Percentiles rank a stretch among this genome's conserved stretches.
Evolutionary conservation across 2,329 filamentous ascomycete species (phyloP).

Genomic region (Myriosclerotinia curreyana): DNA sequence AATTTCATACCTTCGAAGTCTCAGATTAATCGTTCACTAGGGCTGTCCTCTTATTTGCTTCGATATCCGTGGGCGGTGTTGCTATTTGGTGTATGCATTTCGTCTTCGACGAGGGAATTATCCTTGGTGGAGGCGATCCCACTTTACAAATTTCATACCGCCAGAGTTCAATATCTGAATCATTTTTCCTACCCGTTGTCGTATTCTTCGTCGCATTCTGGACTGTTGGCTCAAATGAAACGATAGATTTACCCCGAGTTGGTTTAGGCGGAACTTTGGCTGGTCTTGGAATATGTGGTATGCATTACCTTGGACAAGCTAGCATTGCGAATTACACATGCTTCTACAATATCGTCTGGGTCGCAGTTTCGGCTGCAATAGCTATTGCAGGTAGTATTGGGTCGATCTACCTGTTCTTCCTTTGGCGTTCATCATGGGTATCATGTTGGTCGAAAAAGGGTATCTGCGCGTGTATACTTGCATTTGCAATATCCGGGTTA

Average conservation of each 20-base stretch:
- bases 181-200: conserved; percentile 75
- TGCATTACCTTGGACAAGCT: conserved; percentile 86
- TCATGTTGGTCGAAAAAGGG: conserved; percentile 73
- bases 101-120: conserved; percentile 76
- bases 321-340: conserved; percentile 76
- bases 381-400: conserved; percentile 68
- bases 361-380: conserved; percentile 68
- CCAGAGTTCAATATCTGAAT: conserved; percentile 67
- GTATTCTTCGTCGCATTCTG: conserved; percentile 72
- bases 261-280: conserved; percentile 64
- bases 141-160: conserved; percentile 73
- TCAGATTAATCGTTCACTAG: conserved; percentile 41
- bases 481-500: conserved; percentile 77
- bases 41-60: conserved; percentile 60
- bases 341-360: conserved; percentile 52
- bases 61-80: conserved; percentile 70
- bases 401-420: conserved; percentile 73
- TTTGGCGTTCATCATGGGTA: conserved; percentile 72
- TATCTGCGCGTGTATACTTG: conserved; percentile 64
- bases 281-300: conserved; percentile 73
- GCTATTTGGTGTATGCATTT: conserved; percentile 79
- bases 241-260: conserved; percentile 57
- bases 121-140: conserved; percentile 60
- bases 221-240: conserved; percentile 59
- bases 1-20: background rate